phyloP scores from a whole-genome alignment of 176 grass and related monocot genomes.

The Cocos nucifera region DNA sequence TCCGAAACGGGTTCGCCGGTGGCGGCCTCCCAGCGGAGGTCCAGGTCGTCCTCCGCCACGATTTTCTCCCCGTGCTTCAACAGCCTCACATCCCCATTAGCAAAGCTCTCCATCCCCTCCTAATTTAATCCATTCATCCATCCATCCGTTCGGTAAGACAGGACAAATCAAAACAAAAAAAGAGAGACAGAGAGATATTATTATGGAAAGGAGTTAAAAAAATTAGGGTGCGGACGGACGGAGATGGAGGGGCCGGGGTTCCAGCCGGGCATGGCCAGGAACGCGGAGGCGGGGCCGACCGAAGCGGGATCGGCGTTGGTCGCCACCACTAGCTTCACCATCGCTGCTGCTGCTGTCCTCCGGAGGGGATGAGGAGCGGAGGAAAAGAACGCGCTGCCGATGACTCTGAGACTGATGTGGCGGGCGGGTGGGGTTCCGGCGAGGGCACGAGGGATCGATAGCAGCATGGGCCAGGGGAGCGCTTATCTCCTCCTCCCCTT shows the following conservation, averaged over 20 bases:
- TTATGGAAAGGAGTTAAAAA: too few relatives aligned
- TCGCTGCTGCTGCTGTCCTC: neutral
- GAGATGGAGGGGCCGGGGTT: slow-evolving; percentile 47
- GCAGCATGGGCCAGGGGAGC: too few relatives aligned
- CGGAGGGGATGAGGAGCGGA: too few relatives aligned
- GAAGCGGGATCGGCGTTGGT: slow-evolving; percentile 59
- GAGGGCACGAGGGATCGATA: too few relatives aligned
- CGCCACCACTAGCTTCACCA: slow-evolving; percentile 63
- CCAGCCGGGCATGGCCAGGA: slow-evolving; percentile 71
- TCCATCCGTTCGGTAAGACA: too few relatives aligned
- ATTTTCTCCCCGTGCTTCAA: slow-evolving; percentile 56
- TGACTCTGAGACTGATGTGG: too few relatives aligned
- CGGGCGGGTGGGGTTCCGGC: too few relatives aligned
- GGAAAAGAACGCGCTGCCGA: too few relatives aligned
- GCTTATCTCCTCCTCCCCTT: too few relatives aligned
- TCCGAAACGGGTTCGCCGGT: slow-evolving; percentile 51
- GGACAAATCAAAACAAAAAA: neutral
- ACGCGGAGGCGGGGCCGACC: slow-evolving; percentile 52
- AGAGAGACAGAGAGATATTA: neutral
- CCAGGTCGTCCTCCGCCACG: slow-evolving; percentile 55
- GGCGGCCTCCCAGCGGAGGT: slow-evolving; percentile 42
- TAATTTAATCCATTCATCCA: neutral
- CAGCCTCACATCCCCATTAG: slow-evolving; percentile 45
- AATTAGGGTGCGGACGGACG: slow-evolving; percentile 7
- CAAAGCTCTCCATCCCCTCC: slow-evolving; percentile 63